These are phyloP conservation scores for Vaccinium darrowii DNA, from an alignment of 148 eudicot species.

Conservation along the genomic window DNA sequence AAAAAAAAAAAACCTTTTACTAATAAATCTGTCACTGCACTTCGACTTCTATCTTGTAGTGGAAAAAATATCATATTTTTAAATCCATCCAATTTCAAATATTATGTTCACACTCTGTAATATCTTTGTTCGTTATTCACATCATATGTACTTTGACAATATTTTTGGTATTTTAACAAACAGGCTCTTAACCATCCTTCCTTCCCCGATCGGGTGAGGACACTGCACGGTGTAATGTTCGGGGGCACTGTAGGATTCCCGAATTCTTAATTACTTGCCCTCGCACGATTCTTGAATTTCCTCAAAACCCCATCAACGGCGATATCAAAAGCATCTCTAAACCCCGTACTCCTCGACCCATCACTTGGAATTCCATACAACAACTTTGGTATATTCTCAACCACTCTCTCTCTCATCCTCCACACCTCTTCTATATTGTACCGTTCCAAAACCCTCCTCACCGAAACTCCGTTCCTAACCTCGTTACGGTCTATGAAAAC, in stretches of 20 bases:
- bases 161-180: background rate
- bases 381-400: slow-evolving; percentile 66
- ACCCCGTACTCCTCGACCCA: slow-evolving; percentile 34
- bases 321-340: slow-evolving; percentile 79
- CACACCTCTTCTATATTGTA: slow-evolving; percentile 44
- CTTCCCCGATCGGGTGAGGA: background rate
- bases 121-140: background rate
- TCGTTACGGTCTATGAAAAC: slow-evolving; percentile 73
- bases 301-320: slow-evolving; percentile 68
- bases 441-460: slow-evolving; percentile 49
- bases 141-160: background rate
- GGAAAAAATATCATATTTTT: background rate
- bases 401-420: slow-evolving; percentile 76
- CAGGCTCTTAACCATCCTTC: background rate
- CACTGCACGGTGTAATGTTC: too few relatives aligned
- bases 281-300: slow-evolving; percentile 35
- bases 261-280: too few relatives aligned
- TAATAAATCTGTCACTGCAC: background rate
- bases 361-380: slow-evolving; percentile 54
- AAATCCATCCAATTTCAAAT: background rate
- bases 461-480: slow-evolving; percentile 64
- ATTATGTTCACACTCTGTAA: background rate
- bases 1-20: background rate
- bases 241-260: too few relatives aligned
- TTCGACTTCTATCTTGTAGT: background rate